Base-by-base conservation (phyloP, 2,329 filamentous ascomycete genomes). In the Sphaerulina vaccinii region DNA sequence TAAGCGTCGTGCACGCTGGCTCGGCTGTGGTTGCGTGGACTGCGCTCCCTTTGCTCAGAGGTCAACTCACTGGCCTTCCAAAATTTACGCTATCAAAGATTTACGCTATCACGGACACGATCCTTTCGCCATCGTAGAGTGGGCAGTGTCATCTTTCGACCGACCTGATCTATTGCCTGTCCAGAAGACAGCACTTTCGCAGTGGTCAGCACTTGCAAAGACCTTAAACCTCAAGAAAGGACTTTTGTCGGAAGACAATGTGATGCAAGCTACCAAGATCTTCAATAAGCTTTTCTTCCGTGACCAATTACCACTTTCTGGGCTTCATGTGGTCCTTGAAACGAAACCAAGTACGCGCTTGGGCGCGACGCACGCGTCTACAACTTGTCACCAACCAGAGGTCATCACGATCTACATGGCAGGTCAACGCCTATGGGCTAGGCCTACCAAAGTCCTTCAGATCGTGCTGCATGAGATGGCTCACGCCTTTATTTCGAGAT, bases 241-340 rank as follows among this genome's bases (percentile, higher is more conserved):
- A 32, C 27, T 13, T 32, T 13, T 13, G 27, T 11, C 27, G 27
- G 10, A 32, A 6, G 27, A n/a, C n/a, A n/a, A 10, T 32, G 27
- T 36, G 18, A n/a, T 51, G 9, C 45, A 44, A 24, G 46, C 39
- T n/a, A 32, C 33, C 15, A 36, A 47, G 7, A 35, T 52, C 16
- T 55, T 57, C 49, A 57, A 35, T 41, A 45, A 57, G 16, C 21
- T 52, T 1, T 57, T 57, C 24, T 55, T 57, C 16, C 19, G 39
- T 22, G 48, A 41, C 33, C 43, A 51, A n/a, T 37, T 57, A 11
- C 51, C 55, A 11, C 19, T 39, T 10, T 52, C 51, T 15, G 47
- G 36, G 13, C 32, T 57, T 2, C 29, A 11, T 9, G 15, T 29
- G 11, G 39, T 52, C 6, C 36, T 42, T 13, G 24, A 38, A 9